Base-by-base conservation (phyloP, 2,329 filamentous ascomycete species). In the Claviceps arundinis region DNA sequence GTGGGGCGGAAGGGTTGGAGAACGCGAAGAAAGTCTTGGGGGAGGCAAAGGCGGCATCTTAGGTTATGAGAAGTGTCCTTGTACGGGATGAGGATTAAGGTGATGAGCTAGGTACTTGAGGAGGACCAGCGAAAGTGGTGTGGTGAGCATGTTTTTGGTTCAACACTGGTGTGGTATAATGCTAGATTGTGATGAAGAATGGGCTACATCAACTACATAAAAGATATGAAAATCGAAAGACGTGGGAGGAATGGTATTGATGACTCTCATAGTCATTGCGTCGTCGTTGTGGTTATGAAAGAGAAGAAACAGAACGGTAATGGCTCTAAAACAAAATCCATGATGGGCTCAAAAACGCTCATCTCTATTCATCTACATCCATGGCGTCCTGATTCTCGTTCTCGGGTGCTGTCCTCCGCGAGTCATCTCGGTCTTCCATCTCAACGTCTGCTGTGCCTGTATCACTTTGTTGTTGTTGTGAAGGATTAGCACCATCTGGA, bases 1-100 rank as follows among this genome's bases (percentile, higher is more conserved):
- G 64, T 1, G 62, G 66, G 0, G 61, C 70, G 24, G 73, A 70
- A 16, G 78, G 84, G 64, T 59, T 84, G 48, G 65, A 70, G 48
- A 73, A 73, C 59, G 82, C 82, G 2, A 76, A 74, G 63, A 72
- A 76, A 55, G 73, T 73, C 9, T 62, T 83, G 55, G 68, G 65
- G 48, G 65, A 74, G 58, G 78, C 73, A 17, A 75, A 76, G 67
- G 67, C 59, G 22, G 42, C 45, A 9, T 49, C 16, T 54, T 48
- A 19, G 5, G 17, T 24, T 14, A 17, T n/a, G 8, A 16, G 11
- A 9, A 5, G 19, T 37, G 2, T 38, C 4, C 9, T 45, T 30
- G 16, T 34, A 17, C 4, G 9, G 14, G 2, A 26, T 19, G n/a
- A 38, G 26, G 5, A 24, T 9, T 7, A 42, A 42, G 6, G 24